Base-by-base conservation (phyloP, 768 basidiomycete species). In the Boletus reticulatus region DNA sequence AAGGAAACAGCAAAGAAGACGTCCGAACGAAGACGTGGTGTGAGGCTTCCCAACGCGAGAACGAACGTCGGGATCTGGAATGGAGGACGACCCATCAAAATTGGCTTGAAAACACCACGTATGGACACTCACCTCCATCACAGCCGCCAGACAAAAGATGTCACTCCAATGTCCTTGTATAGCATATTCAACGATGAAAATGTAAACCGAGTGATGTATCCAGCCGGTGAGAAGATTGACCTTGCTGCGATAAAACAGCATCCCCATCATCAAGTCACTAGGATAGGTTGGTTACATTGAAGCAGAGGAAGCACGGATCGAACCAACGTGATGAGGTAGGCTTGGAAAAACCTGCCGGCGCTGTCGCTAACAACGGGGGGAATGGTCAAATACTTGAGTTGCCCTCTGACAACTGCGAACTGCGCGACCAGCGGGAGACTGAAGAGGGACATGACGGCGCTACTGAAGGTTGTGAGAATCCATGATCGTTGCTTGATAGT, bases 151-250 rank as follows among this genome's bases (percentile, higher is more conserved):
- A 24, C 73, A 68, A 63, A 84, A 83, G 14, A 81, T 65, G 27
- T 76, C 74, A 4, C 74, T 62, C 71, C 73, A 76, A 9, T 56
- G 61, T 13, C 60, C 57, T 24, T 71, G 65, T 17, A 77, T 67
- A 4, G 74, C 60, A 55, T 77, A 64, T 24, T 79, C 70, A 56
- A 78, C 72, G 11, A 82, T 61, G 43, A 68, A 60, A 52, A 80
- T 63, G 58, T 81, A 80, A 27, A 72, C 56, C 1, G 71, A 59
- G 60, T 81, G 79, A 50, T 83, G 81, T 20, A 80, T 70, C 82
- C 82, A 83, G 4, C 82, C 82, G n/a, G 78, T 80, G 34, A 81
- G 61, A 2, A 81, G 44, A n/a, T 78, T 79, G 52, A 82, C 55
- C 42, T 76, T 76, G 48, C 72, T 71, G 12, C 72, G 75, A 63